phyloP scores from a whole-genome alignment of 257 asterid species.

The Marsdenia floribunda region DNA sequence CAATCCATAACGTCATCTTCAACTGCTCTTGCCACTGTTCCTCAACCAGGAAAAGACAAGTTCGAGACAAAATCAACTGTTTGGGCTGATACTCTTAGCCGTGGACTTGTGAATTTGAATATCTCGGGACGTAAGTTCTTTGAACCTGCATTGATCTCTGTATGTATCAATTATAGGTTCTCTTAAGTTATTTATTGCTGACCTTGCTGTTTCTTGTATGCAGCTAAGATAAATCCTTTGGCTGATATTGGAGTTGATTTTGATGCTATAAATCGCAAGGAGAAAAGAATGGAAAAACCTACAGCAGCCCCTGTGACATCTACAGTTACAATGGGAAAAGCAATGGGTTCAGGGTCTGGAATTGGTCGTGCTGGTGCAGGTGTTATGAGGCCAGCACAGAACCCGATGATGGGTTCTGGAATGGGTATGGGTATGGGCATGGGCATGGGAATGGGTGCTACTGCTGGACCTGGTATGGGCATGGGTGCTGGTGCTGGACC shows the following conservation, averaged over 20 bases:
- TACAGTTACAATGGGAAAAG: slow-evolving; percentile 85
- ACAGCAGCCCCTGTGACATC: slow-evolving; percentile 51
- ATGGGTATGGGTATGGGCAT: slow-evolving; percentile 39
- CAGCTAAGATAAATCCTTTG: slow-evolving; percentile 88
- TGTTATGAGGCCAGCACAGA: slow-evolving; percentile 55
- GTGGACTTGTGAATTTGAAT: slow-evolving; percentile 87
- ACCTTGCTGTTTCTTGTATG: slow-evolving; percentile 22
- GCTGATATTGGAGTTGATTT: slow-evolving; percentile 94
- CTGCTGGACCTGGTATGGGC: slow-evolving; percentile 24
- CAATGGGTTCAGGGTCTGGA: slow-evolving; percentile 98
- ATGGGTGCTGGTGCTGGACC: slow-evolving; percentile 35
- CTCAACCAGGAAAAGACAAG: slow-evolving; percentile 62
- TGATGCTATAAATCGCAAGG: slow-evolving; percentile 90
- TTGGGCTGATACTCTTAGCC: slow-evolving; percentile 96
- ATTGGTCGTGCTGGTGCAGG: slow-evolving; percentile 80
- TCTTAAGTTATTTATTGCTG: slow-evolving; percentile 12
- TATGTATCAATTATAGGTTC: not conserved
- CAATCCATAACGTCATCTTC: slow-evolving; percentile 35
- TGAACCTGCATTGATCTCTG: slow-evolving; percentile 4
- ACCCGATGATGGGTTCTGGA: slow-evolving; percentile 59
- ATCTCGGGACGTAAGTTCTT: slow-evolving; percentile 85
- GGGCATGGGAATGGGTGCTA: slow-evolving; percentile 38
- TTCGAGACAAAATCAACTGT: slow-evolving; percentile 94
- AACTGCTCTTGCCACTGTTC: slow-evolving; percentile 39
- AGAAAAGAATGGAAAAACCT: slow-evolving; percentile 94